phyloP scores from a whole-genome alignment of 2,329 filamentous ascomycete species.

The Aspergillus aculeatus region DNA sequence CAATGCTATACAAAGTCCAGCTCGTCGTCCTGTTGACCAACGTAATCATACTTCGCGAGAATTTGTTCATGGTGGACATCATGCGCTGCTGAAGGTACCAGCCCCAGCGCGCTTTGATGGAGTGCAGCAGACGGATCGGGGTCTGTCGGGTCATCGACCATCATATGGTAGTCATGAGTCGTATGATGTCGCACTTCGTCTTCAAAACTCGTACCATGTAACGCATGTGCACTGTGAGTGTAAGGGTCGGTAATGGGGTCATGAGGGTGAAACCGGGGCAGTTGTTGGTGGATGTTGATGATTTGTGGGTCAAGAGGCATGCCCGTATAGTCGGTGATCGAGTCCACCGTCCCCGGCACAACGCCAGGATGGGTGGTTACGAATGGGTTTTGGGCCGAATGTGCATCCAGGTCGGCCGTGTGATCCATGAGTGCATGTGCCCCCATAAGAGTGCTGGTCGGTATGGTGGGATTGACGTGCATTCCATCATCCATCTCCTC shows the following conservation, averaged over 20 bases:
- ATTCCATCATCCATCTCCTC: background rate
- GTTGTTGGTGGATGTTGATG: slow-evolving; percentile 52
- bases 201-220: slow-evolving; percentile 38
- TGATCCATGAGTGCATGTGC: slow-evolving; percentile 24
- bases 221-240: slow-evolving; percentile 29
- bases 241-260: slow-evolving; percentile 38
- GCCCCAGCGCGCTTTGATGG: slow-evolving; percentile 38
- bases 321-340: slow-evolving; percentile 46
- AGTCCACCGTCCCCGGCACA: slow-evolving; percentile 37
- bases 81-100: slow-evolving; percentile 40
- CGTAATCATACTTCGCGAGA: slow-evolving; percentile 41
- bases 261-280: slow-evolving; percentile 42
- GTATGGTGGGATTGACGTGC: slow-evolving; percentile 3
- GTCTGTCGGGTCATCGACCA: slow-evolving; percentile 43
- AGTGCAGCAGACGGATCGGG: slow-evolving; percentile 31
- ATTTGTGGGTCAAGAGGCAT: slow-evolving; percentile 63
- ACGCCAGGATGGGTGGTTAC: slow-evolving; percentile 30
- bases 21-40: slow-evolving; percentile 37
- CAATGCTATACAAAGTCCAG: slow-evolving; percentile 20
- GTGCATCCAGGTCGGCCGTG: slow-evolving; percentile 17
- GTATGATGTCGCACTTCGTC: slow-evolving; percentile 40
- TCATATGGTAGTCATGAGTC: slow-evolving; percentile 42
- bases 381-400: slow-evolving; percentile 34
- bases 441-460: slow-evolving; percentile 13
- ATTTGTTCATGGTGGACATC: slow-evolving; percentile 44